Evolutionary conservation across 805 yeast species (phyloP).

Genomic region (Lipomyces anomalus): DNA sequence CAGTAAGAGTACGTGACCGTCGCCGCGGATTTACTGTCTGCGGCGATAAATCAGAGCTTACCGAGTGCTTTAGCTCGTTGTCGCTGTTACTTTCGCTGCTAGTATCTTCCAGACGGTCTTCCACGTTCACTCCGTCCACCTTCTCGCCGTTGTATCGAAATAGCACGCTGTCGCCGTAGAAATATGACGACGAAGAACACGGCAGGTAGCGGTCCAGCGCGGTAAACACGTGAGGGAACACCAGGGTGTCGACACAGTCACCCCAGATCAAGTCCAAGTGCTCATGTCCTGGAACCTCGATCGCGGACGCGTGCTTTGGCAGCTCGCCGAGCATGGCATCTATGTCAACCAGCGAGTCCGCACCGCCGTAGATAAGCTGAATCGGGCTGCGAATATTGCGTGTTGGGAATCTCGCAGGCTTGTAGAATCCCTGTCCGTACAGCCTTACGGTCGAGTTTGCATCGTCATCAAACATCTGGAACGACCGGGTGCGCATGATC

Average conservation of each 20-base stretch:
- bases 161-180: too few species aligned
- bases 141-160: too few species aligned
- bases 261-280: constrained; percentile 94
- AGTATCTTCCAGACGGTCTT: too few species aligned
- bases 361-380: constrained; percentile 68
- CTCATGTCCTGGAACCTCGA: constrained; percentile 67
- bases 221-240: constrained; percentile 32
- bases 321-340: constrained; percentile 63
- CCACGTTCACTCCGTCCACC: too few species aligned
- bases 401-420: constrained; percentile 59
- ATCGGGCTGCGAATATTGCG: constrained; percentile 66
- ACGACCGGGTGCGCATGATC: constrained; percentile 66
- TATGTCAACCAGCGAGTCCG: constrained; percentile 83
- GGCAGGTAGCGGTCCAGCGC: too few species aligned
- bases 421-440: constrained; percentile 38
- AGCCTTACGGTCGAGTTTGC: constrained; percentile 29
- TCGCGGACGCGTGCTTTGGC: constrained; percentile 44
- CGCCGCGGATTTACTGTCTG: too few species aligned
- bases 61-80: too few species aligned
- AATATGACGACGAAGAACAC: too few species aligned
- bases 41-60: too few species aligned
- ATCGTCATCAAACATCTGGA: constrained; percentile 84
- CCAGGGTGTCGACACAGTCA: constrained; percentile 47
- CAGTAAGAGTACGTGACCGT: too few species aligned
- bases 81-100: too few species aligned